phyloP scores from a whole-genome alignment of 352 stramenopile species.

The Bremia lactucae region DNA sequence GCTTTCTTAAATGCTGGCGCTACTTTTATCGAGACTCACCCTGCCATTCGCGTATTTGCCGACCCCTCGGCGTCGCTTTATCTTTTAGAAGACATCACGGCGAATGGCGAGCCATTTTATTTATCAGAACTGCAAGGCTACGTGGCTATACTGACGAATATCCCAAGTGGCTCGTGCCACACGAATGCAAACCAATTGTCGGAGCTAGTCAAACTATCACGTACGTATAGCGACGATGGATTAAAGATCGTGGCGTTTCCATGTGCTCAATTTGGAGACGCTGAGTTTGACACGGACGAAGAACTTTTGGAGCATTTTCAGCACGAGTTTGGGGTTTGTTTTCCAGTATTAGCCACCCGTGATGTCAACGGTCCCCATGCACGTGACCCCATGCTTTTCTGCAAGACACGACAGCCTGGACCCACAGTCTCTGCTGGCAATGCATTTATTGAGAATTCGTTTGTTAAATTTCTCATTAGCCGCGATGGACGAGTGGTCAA shows the following conservation, averaged over 20 bases:
- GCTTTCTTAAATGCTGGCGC: slow-evolving; percentile 36
- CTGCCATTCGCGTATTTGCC: slow-evolving; percentile 19
- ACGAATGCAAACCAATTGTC: slow-evolving; percentile 53
- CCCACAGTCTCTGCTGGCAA: slow-evolving; percentile 19
- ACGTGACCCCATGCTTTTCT: slow-evolving; percentile 65
- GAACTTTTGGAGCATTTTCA: slow-evolving; percentile 12
- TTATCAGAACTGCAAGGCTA: slow-evolving; percentile 54
- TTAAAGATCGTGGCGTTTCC: slow-evolving; percentile 73
- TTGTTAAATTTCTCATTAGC: slow-evolving; percentile 85
- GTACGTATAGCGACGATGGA: slow-evolving; percentile 42
- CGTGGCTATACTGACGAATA: slow-evolving; percentile 61
- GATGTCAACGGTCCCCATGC: slow-evolving; percentile 83
- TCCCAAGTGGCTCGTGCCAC: slow-evolving; percentile 23
- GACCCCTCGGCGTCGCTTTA: slow-evolving; percentile 54
- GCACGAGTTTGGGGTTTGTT: slow-evolving; percentile 18
- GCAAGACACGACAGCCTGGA: slow-evolving; percentile 57
- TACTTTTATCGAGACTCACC: slow-evolving; percentile 30
- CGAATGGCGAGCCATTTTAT: slow-evolving; percentile 41
- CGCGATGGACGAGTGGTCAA: slow-evolving; percentile 62
- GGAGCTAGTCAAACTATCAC: slow-evolving; percentile 52
- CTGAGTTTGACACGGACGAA: slow-evolving; percentile 45
- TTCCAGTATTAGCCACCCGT: slow-evolving; percentile 54
- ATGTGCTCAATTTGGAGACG: slow-evolving; percentile 77
- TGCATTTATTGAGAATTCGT: slow-evolving; percentile 84
- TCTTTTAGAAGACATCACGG: slow-evolving; percentile 48